These are phyloP conservation scores for Mycena vulgaris DNA, from an alignment of 768 basidiomycete species.

Conservation along the genomic window DNA sequence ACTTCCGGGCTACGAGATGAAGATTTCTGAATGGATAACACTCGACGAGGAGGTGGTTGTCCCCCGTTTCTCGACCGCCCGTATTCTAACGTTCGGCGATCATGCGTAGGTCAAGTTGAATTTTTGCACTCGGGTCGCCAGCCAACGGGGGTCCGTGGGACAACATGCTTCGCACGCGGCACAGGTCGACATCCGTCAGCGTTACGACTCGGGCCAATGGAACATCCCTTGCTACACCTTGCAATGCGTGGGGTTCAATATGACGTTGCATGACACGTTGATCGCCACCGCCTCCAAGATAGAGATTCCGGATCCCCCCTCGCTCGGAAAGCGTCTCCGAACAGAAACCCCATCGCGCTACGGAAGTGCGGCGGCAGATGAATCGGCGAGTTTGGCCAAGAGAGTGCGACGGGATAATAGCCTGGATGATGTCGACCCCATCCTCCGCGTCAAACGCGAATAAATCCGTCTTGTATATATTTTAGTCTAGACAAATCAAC, in stretches of 20 bases:
- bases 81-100: background rate
- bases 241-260: constrained; percentile 47
- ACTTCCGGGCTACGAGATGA: constrained; percentile 45
- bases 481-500: background rate
- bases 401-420: background rate
- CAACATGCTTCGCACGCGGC: constrained; percentile 23
- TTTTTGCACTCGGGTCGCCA: constrained; percentile 41
- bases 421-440: background rate
- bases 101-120: constrained; percentile 38
- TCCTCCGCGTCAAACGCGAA: background rate
- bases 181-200: constrained; percentile 35
- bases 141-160: constrained; percentile 7
- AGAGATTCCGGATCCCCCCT: background rate
- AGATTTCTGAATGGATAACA: constrained; percentile 48
- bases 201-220: constrained; percentile 46
- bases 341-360: constrained; percentile 5
- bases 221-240: constrained; percentile 45
- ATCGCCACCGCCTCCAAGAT: background rate
- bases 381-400: background rate
- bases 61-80: background rate
- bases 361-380: background rate
- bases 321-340: constrained; percentile 16
- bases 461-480: background rate
- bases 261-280: constrained; percentile 30
- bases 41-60: constrained; percentile 47